Evolutionary conservation across 495 filamentous ascomycete species (phyloP), one percentile per base, ranked within the genome.

Genomic region (Trichoderma asperelloides): DNA sequence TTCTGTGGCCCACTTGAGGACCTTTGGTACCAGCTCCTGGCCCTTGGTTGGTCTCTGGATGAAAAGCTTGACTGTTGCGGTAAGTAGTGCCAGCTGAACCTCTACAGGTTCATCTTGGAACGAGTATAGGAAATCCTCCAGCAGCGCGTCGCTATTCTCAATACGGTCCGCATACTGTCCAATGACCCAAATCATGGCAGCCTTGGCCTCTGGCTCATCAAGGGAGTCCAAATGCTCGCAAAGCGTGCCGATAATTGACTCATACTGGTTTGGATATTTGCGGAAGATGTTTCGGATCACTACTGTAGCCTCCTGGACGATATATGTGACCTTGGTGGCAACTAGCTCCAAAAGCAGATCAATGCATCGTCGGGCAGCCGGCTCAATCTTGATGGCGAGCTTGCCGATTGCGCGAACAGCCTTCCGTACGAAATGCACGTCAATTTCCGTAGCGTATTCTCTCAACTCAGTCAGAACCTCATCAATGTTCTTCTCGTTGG

Each of bases 151-250:
- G 25, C 90, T 92, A 75, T 98, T 97, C 69, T 98, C 93, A 71
- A 99, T 99, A 21, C 95, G 88, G 72, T 92, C 91, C 9, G 95
- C 96, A 74, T 99, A 99, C 72, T 99, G 92, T 2, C 95, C 95
- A 71, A 99, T 98, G 66, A 99, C 92, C 95, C 95, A 99, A 69
- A 99, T 96, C 86, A 99, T 94, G n/a, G 95, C 95, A 5, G 94
- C 92, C 76, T 98, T 99, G 47, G 95, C 95, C 74, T 99, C 95
- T n/a, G 95, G 95, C 75, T 99, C 95, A 74, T 99, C 95, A 30
- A 99, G 84, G 8, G 92, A 94, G 79, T 99, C 95, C 45, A 99
- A 86, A 74, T 99, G 92, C 77, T 96, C 91, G 79, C 96, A 97
- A 1, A 99, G 86, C 8, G 92, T 92, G 16, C 88, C 87, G 75